Percentiles rank a stretch among this genome's conserved stretches.
Conservation (phyloP, 2,329 filamentous ascomycete species). For the Fusarium begoniae region DNA sequence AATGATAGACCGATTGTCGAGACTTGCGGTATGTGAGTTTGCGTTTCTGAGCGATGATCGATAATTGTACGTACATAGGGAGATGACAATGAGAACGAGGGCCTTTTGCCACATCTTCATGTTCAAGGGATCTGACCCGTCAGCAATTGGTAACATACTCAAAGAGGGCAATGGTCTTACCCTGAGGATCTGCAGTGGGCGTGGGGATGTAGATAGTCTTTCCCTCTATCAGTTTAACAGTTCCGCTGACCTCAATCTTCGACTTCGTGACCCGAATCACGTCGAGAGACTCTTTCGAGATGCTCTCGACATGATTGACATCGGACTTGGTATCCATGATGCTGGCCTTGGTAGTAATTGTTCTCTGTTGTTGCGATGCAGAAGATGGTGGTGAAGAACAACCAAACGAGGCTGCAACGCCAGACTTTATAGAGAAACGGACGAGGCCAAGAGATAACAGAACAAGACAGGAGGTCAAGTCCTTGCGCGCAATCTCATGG, state of each 20-base stretch:
- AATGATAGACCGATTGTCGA: conserved; percentile 11
- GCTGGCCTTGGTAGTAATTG: neutral
- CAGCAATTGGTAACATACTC: neutral
- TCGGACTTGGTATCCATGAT: conserved; percentile 31
- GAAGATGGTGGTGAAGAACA: neutral
- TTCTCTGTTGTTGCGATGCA: neutral
- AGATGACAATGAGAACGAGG: conserved; percentile 29
- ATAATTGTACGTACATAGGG: conserved; percentile 14
- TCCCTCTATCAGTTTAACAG: conserved; percentile 32
- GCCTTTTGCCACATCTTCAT: conserved; percentile 39
- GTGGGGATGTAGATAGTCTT: conserved; percentile 31
- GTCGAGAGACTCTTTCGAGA: conserved; percentile 30
- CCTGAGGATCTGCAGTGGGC: conserved; percentile 30
- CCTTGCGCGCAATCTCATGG: neutral
- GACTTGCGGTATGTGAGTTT: neutral
- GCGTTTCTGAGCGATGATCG: fast-evolving
- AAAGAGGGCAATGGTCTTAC: neutral
- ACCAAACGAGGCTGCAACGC: neutral
- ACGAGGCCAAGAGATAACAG: conserved; percentile 7
- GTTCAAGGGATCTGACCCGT: conserved; percentile 31
- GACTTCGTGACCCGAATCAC: conserved; percentile 27
- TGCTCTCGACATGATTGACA: conserved; percentile 30
- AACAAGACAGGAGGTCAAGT: neutral
- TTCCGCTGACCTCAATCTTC: conserved; percentile 33
- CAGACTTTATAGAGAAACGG: conserved; percentile 12